phyloP scores from a whole-genome alignment of 306 rosid species.

The Glycine tomentella region DNA sequence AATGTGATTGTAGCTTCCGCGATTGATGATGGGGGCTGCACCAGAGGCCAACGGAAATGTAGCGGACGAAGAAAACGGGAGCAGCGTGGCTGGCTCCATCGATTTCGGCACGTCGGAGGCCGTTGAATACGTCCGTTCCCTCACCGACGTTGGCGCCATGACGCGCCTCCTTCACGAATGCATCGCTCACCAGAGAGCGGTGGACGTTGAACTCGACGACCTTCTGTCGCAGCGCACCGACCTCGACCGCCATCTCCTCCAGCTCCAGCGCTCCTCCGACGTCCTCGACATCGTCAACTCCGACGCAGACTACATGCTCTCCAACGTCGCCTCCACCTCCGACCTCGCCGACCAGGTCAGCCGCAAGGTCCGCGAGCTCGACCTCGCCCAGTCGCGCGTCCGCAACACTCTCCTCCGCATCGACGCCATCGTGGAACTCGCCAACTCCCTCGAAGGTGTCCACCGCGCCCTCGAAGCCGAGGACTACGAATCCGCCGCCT shows the following conservation, averaged over 20 bases:
- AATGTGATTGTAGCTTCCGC: not conserved
- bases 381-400: slow-evolving; percentile 90
- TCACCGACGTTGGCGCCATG: slow-evolving; percentile 59
- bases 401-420: slow-evolving; percentile 76
- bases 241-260: slow-evolving; percentile 75
- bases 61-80: slow-evolving; percentile 46
- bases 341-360: slow-evolving; percentile 58
- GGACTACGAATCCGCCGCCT: slow-evolving; percentile 77
- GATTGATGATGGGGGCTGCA: slow-evolving; percentile 23
- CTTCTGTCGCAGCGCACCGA: slow-evolving; percentile 82
- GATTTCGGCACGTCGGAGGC: slow-evolving; percentile 51
- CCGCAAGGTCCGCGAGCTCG: slow-evolving; percentile 90
- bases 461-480: slow-evolving; percentile 66
- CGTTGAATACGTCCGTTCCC: slow-evolving; percentile 50
- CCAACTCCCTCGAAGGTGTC: slow-evolving; percentile 80
- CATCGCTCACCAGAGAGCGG: slow-evolving; percentile 56
- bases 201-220: slow-evolving; percentile 70
- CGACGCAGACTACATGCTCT: slow-evolving; percentile 65
- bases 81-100: slow-evolving; percentile 40
- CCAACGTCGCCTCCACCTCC: slow-evolving; percentile 55
- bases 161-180: slow-evolving; percentile 58
- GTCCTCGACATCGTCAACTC: slow-evolving; percentile 75
- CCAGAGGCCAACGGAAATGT: slow-evolving; percentile 5
- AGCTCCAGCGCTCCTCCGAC: slow-evolving; percentile 72
- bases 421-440: slow-evolving; percentile 84